Evolutionary conservation across 1,284 basidiomycete genomes (phyloP).

Genomic region (Naganishia liquefaciens): DNA sequence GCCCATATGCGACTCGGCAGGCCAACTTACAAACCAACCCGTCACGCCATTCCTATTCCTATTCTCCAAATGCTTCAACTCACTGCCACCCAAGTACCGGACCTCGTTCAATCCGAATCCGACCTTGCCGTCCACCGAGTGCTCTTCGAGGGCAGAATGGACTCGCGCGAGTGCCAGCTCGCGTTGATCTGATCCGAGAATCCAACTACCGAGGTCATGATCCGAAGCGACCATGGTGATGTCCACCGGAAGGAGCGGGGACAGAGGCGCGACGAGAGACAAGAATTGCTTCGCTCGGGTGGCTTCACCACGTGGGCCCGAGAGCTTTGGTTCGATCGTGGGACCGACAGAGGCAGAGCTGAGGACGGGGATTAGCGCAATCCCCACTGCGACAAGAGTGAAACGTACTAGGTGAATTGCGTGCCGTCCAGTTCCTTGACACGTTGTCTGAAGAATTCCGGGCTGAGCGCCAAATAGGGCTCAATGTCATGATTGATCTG

Average conservation of each 20-base stretch:
- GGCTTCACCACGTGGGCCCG: slow-evolving; percentile 39
- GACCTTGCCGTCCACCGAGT: slow-evolving; percentile 16
- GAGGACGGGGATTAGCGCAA: neutral
- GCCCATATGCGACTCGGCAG: neutral
- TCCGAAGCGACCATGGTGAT: slow-evolving; percentile 47
- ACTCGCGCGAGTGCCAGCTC: slow-evolving; percentile 36
- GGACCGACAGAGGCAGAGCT: slow-evolving; percentile 45
- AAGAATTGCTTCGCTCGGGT: slow-evolving; percentile 41
- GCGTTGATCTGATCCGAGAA: slow-evolving; percentile 45
- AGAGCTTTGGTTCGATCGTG: slow-evolving; percentile 36
- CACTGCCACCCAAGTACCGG: slow-evolving; percentile 40
- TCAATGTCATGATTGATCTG: slow-evolving; percentile 49
- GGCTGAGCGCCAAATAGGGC: slow-evolving; percentile 49
- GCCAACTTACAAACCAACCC: slow-evolving; percentile 37
- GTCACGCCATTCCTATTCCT: slow-evolving; percentile 37
- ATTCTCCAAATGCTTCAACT: slow-evolving; percentile 43
- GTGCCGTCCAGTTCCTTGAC: slow-evolving; percentile 36
- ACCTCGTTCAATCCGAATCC: slow-evolving; percentile 36
- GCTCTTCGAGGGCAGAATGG: slow-evolving; percentile 33
- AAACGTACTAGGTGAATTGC: slow-evolving; percentile 41
- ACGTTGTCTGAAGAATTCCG: slow-evolving; percentile 43
- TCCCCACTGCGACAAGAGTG: neutral
- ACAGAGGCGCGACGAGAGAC: slow-evolving; percentile 44
- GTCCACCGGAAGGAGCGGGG: slow-evolving; percentile 41
- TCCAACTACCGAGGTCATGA: slow-evolving; percentile 49